Evolutionary conservation across 257 asterid genomes (phyloP).

Genomic region (Coffea eugenioides): DNA sequence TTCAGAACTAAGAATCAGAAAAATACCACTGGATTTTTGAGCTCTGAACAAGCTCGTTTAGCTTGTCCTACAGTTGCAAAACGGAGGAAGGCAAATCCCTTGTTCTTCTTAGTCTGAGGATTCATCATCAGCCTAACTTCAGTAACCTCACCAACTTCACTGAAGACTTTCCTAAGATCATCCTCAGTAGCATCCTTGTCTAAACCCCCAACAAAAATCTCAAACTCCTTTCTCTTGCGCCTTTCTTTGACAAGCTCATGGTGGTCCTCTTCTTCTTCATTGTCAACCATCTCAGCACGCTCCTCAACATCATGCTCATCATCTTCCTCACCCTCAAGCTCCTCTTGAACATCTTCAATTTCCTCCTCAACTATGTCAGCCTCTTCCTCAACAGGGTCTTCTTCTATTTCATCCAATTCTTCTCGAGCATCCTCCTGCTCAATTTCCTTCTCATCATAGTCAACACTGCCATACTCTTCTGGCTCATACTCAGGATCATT

Average conservation of each 20-base stretch:
- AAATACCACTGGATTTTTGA: conserved; percentile 87
- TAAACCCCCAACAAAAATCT: conserved; percentile 92
- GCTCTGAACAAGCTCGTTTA: conserved; percentile 77
- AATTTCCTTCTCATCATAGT: conserved; percentile 85
- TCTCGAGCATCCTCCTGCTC: conserved; percentile 66
- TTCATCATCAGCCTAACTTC: conserved; percentile 98
- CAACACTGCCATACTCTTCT: conserved; percentile 77
- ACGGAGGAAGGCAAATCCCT: conserved; percentile 96
- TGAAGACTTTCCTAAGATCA: conserved; percentile 82
- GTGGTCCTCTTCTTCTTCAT: conserved; percentile 88
- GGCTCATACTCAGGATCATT: conserved; percentile 94
- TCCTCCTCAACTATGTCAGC: conserved; percentile 65
- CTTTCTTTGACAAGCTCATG: conserved; percentile 80
- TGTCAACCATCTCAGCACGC: conserved; percentile 57
- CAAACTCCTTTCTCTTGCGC: conserved; percentile 94
- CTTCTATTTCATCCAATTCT: conserved; percentile 57
- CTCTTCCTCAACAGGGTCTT: conserved; percentile 70
- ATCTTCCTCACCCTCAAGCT: conserved; percentile 69
- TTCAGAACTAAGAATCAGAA: conserved; percentile 35
- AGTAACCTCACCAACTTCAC: conserved; percentile 86
- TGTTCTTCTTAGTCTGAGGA: conserved; percentile 91
- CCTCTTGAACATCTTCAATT: conserved; percentile 58
- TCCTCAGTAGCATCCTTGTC: conserved; percentile 98
- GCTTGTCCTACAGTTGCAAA: conserved; percentile 97
- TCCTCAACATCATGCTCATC: conserved; percentile 51